Conservation (phyloP, 164 flowering plant genomes). For the Umbellularia californica region DNA sequence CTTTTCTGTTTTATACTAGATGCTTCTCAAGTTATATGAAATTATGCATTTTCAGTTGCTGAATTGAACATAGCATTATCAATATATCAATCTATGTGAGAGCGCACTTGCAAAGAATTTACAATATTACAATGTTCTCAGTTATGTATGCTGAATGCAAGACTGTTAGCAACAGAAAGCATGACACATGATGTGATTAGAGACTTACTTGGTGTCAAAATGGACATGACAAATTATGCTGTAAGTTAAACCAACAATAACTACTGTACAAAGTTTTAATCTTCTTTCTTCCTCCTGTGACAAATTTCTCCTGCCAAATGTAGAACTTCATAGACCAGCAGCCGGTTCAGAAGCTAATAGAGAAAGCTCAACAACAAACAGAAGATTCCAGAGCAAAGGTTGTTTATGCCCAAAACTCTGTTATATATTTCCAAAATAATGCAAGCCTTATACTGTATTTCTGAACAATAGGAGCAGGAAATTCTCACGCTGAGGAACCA, state of each 20-base stretch:
- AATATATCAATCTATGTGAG: no score
- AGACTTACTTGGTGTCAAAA: constrained; percentile 82
- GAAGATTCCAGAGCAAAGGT: constrained; percentile 56
- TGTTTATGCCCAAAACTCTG: not conserved
- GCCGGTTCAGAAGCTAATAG: constrained; percentile 56
- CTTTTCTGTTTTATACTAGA: not conserved
- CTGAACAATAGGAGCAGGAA: constrained; percentile 53
- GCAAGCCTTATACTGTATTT: not conserved
- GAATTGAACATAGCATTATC: no score
- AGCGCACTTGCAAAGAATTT: not conserved
- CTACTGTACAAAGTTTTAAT: not conserved
- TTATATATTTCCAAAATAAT: not conserved
- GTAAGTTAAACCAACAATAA: constrained; percentile 40
- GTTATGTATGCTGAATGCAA: constrained; percentile 69
- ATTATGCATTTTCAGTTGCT: not conserved
- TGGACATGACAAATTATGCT: constrained; percentile 81
- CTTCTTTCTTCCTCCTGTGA: not conserved
- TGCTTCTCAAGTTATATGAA: constrained; percentile 1
- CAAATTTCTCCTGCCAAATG: constrained; percentile 9
- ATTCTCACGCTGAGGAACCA: constrained; percentile 41
- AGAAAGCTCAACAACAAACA: constrained; percentile 54
- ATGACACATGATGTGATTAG: constrained; percentile 97
- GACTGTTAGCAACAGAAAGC: constrained; percentile 84
- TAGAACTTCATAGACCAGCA: constrained; percentile 68
- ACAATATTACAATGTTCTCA: constrained; percentile 14